Evolutionary conservation across 257 asterid species (phyloP), one percentile per base, ranked within the genome.

Genomic region (Pogostemon cablin): DNA sequence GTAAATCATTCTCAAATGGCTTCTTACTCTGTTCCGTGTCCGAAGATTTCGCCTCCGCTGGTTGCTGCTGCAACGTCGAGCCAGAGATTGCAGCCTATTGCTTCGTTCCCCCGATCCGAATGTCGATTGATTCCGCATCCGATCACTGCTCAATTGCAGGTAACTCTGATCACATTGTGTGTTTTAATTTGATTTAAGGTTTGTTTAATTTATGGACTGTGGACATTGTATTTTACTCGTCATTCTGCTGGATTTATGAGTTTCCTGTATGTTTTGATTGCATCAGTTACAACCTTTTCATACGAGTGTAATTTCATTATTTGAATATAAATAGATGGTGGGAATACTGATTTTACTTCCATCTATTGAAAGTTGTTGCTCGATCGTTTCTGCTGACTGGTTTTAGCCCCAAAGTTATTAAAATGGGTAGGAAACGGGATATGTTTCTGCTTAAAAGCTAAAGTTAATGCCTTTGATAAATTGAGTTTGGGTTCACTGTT

Each of bases 21-120:
- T 49, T 86, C 91, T 73, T 80, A 77, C 67, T 68, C 80, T 57
- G 81, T 79, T 46, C 86, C 84, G 39, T 79, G 79, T 56, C 88
- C 86, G 55, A 86, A 81, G 77, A 77, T 80, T 52, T 58, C 84
- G 63, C 78, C 80, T 50, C 60, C 74, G 32, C 34, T 76, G 40
- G 74, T 76, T 59, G 83, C 77, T 66, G 79, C 88, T 25, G 65
- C 81, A 32, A 77, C 77, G 66, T 59, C 79, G 55, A 50, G 66
- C 57, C 81, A 35, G 67, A 65, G 52, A 70, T 59, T 54, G 59
- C 62, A 40, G 39, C 48, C 46, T 60, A 15, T 15, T 44, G 76
- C 78, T 34, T 81, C 81, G 17, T 83, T 83, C 72, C 81, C 80
- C 72, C 81, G 78, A 63, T 65, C 75, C 50, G 79, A 71, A 38